A percentile compares a stretch with the other conserved stretches of the same genome.
These are phyloP conservation scores for Dictyostelium capitatum DNA, from an alignment of 78 protist genomes.

Conservation along the genomic window DNA sequence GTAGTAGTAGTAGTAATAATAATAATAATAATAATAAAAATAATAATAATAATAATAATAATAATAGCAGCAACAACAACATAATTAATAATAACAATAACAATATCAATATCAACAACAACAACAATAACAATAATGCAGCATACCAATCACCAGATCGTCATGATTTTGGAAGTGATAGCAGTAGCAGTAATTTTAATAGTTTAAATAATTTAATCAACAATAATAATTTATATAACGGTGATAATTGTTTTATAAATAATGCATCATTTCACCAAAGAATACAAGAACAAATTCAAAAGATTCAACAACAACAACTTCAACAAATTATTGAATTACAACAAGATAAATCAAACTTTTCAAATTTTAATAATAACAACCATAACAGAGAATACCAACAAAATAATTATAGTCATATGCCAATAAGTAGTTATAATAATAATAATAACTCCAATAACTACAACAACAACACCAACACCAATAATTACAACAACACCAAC, in stretches of 20 bases:
- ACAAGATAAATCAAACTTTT: background rate
- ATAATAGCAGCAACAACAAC: background rate
- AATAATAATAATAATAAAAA: background rate
- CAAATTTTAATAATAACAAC: background rate
- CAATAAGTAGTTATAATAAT: background rate
- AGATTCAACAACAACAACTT: background rate
- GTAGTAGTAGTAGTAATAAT: background rate
- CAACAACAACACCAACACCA: background rate
- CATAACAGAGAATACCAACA: background rate
- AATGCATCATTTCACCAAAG: constrained; percentile 1
- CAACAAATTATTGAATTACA: background rate
- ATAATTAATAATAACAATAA: background rate
- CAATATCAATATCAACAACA: background rate
- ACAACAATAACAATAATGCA: background rate
- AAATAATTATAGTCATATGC: background rate
- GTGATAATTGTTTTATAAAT: background rate
- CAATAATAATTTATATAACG: background rate
- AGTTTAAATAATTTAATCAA: background rate
- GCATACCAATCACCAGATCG: background rate
- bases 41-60: background rate
- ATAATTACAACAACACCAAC: background rate
- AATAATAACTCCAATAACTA: background rate
- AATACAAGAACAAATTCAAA: background rate
- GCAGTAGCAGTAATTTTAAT: background rate
- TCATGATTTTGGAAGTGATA: background rate